Conservation (phyloP, 2,329 filamentous ascomycete species). For the Scedosporium minutisporum region DNA sequence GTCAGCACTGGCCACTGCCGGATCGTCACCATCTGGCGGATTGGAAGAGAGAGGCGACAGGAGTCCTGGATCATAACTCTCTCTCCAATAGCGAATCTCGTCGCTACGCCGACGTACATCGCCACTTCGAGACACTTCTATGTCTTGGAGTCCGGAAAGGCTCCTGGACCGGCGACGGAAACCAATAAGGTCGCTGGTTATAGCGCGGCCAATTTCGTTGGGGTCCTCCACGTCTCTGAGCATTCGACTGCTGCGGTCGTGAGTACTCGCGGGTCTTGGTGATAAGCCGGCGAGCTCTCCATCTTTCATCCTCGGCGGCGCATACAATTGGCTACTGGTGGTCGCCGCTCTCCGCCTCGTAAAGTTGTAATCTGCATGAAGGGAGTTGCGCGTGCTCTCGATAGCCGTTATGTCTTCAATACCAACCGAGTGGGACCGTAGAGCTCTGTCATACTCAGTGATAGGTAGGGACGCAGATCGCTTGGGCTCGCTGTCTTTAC, state of each 20-base stretch:
- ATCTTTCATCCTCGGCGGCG: conserved; percentile 19
- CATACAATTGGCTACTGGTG: conserved; percentile 28
- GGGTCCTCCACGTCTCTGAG: conserved; percentile 31
- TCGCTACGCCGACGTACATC: conserved; percentile 45
- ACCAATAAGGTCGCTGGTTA: conserved; percentile 43
- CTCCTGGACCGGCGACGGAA: conserved; percentile 49
- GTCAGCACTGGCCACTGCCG: conserved; percentile 19
- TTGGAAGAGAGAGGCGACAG: conserved; percentile 42
- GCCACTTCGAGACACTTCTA: conserved; percentile 19
- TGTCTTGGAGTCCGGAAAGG: conserved; percentile 41
- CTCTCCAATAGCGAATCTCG: conserved; percentile 55
- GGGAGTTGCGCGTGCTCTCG: conserved; percentile 43
- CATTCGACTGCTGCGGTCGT: conserved; percentile 36
- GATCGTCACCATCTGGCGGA: conserved; percentile 26
- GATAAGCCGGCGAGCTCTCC: conserved; percentile 44
- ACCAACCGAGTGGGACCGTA: conserved; percentile 52
- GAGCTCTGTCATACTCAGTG: conserved; percentile 49
- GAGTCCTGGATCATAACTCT: conserved; percentile 44
- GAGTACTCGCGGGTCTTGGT: conserved; percentile 51
- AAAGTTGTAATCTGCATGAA: conserved; percentile 33
- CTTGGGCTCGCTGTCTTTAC: conserved; percentile 28
- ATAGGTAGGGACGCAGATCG: conserved; percentile 50
- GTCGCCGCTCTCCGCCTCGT: conserved; percentile 30
- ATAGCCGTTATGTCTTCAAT: conserved; percentile 44
- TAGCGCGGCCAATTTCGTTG: conserved; percentile 51